Percentiles rank a stretch among this genome's conserved stretches.
Conservation (phyloP, 495 filamentous ascomycete genomes). For the Trichoderma erinaceum region DNA sequence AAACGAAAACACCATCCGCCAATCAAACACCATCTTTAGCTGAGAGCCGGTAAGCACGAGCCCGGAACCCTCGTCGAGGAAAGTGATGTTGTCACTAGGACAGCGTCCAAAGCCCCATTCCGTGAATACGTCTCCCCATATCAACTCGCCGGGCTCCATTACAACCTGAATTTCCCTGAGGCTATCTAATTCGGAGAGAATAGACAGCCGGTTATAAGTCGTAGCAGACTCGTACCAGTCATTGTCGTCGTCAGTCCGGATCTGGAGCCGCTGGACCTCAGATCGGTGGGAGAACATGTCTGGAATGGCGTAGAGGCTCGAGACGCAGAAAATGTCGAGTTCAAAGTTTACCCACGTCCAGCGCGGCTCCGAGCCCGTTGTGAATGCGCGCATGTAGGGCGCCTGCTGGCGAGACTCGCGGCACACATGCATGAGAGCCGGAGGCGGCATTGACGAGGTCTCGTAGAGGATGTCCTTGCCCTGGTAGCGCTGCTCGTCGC, state of each 20-base stretch:
- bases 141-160: not conserved
- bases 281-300: not conserved
- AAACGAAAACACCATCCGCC: conserved; percentile 2
- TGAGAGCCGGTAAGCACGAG: conserved; percentile 13
- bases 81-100: conserved; percentile 1
- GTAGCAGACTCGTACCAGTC: conserved; percentile 2
- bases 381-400: conserved; percentile 12
- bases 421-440: conserved; percentile 8
- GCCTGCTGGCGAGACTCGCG: conserved; percentile 13
- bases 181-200: not conserved
- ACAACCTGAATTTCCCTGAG: conserved; percentile 5
- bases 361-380: conserved; percentile 4
- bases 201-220: not conserved
- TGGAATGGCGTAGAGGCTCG: not conserved
- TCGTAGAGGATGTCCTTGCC: not conserved
- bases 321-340: conserved; percentile 2
- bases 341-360: conserved; percentile 15
- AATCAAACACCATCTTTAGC: conserved; percentile 3
- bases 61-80: conserved; percentile 11
- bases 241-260: not conserved
- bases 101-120: not conserved
- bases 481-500: too few species aligned
- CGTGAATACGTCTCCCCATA: not conserved
- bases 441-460: not conserved
- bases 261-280: conserved; percentile 8